phyloP scores from a whole-genome alignment of 2,329 filamentous ascomycete genomes.

The Ceratocystis smalleyi region DNA sequence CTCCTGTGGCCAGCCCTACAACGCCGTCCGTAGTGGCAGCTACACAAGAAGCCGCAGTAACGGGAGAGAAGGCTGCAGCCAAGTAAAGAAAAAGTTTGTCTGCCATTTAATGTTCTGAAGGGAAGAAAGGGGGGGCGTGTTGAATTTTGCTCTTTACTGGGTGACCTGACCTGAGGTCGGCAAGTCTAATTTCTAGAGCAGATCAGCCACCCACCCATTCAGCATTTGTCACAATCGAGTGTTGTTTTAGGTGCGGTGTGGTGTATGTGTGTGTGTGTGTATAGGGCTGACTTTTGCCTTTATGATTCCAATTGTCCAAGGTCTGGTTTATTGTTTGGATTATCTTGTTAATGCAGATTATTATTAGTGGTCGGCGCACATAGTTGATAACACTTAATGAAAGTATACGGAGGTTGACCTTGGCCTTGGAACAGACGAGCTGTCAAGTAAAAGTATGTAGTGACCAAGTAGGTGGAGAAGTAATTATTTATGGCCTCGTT shows the following conservation, averaged over 20 bases:
- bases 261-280: not conserved
- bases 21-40: constrained; percentile 18
- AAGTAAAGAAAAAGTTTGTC: not conserved
- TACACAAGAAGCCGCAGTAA: constrained; percentile 18
- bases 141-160: not conserved
- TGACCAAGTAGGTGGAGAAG: no score
- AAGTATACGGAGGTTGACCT: constrained; percentile 9
- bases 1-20: constrained; percentile 16
- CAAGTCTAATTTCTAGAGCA: not conserved
- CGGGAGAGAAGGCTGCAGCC: constrained; percentile 4
- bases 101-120: not conserved
- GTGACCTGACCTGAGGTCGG: not conserved
- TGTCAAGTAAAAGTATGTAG: not conserved
- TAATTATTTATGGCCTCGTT: no score
- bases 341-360: constrained; percentile 8
- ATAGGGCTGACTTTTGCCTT: not conserved
- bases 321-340: constrained; percentile 9
- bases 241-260: not conserved
- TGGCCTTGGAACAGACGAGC: constrained; percentile 2
- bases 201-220: not conserved
- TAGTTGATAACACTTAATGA: constrained; percentile 4
- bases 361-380: constrained; percentile 4
- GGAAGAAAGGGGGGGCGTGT: not conserved
- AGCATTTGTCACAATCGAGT: not conserved
- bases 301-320: constrained; percentile 4